phyloP scores from a whole-genome alignment of 148 eudicot species.

The Salicornia ramosissima region DNA sequence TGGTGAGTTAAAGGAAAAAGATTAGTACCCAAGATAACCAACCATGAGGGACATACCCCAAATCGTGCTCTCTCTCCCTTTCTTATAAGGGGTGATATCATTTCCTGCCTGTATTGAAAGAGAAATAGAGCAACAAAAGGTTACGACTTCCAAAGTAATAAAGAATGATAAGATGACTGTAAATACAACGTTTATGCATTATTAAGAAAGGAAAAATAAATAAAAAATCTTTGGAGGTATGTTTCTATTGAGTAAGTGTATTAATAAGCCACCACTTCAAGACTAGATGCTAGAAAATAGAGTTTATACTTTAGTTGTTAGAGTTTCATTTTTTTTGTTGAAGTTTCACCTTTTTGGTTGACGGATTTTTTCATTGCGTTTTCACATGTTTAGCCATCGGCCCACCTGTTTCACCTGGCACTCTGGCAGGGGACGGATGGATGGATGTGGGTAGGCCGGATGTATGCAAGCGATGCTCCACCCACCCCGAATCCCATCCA shows the following conservation, averaged over 20 bases:
- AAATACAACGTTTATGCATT: background rate
- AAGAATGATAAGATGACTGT: background rate
- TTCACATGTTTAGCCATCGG: too few relatives aligned
- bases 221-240: background rate
- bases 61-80: constrained; percentile 80
- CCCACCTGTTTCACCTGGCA: too few relatives aligned
- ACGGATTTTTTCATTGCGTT: too few relatives aligned
- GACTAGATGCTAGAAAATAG: background rate
- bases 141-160: background rate
- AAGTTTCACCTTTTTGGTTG: too few relatives aligned
- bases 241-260: background rate
- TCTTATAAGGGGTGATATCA: constrained; percentile 71
- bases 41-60: constrained; percentile 98
- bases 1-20: constrained; percentile 2
- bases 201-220: background rate
- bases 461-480: too few relatives aligned
- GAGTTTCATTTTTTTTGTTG: too few relatives aligned
- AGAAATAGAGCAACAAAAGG: constrained; percentile 4
- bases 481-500: too few relatives aligned
- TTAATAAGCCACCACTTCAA: background rate
- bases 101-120: constrained; percentile 54
- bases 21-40: constrained; percentile 91
- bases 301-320: too few relatives aligned
- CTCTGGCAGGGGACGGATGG: too few relatives aligned
- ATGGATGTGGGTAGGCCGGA: too few relatives aligned